Percentiles rank a stretch among this genome's conserved stretches.
Evolutionary conservation across 2,329 filamentous ascomycete genomes (phyloP).

Genomic region (Sclerotinia minor): DNA sequence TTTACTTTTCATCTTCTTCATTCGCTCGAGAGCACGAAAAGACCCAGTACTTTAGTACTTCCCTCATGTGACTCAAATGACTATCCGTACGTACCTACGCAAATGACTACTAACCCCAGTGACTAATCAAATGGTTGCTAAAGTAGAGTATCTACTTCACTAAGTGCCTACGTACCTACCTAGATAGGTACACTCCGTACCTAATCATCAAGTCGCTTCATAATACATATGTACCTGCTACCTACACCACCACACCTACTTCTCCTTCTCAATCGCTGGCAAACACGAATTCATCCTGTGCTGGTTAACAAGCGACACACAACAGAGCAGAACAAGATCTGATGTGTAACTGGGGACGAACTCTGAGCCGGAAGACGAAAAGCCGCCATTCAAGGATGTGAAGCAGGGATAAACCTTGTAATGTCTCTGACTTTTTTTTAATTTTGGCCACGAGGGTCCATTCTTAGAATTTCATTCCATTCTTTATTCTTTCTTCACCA

Average conservation of each 20-base stretch:
- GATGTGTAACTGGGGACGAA: conserved; percentile 2
- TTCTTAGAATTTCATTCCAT: not conserved
- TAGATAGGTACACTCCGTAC: too few relatives aligned
- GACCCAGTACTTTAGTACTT: not conserved
- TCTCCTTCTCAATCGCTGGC: not conserved
- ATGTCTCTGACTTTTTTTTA: not conserved
- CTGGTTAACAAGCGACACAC: not conserved
- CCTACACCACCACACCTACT: not conserved
- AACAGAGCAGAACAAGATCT: conserved; percentile 6
- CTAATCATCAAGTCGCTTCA: too few relatives aligned
- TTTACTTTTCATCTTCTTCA: too few relatives aligned
- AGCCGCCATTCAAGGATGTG: not conserved
- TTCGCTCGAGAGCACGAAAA: too few relatives aligned
- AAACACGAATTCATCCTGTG: conserved; percentile 5
- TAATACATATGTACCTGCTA: not conserved
- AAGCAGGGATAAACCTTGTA: not conserved
- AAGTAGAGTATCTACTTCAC: not conserved
- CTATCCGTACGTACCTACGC: not conserved
- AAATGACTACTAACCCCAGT: not conserved
- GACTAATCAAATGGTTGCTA: not conserved
- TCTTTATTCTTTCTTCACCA: too few relatives aligned
- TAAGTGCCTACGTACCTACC: too few relatives aligned
- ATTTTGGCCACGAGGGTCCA: conserved; percentile 6
- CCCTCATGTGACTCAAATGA: not conserved
- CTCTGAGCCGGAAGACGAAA: not conserved